Percentiles rank a stretch among this genome's conserved stretches.
Conservation (phyloP, 2,329 filamentous ascomycete species). For the Lecanoromycetidae sp. region DNA sequence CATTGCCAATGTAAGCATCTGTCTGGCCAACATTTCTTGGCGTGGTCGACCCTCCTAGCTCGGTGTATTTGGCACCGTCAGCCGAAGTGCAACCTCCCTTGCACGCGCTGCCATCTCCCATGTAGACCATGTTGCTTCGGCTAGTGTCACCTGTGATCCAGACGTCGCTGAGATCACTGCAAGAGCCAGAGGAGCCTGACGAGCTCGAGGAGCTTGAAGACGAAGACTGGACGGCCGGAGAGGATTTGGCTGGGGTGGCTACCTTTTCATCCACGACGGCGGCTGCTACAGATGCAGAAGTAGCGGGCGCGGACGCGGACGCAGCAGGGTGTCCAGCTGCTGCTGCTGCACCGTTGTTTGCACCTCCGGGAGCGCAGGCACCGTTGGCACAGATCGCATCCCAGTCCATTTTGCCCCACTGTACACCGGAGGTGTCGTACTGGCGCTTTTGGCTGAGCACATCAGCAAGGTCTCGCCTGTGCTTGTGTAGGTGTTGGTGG, state of each 20-base stretch:
- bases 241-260: background rate
- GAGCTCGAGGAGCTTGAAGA: background rate
- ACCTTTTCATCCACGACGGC: too few species aligned
- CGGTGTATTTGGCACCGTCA: background rate
- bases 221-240: background rate
- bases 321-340: background rate
- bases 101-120: slow-evolving; percentile 7
- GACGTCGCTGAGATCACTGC: slow-evolving; percentile 6
- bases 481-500: slow-evolving; percentile 11
- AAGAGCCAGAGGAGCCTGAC: background rate
- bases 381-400: background rate
- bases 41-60: slow-evolving; percentile 1
- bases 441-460: slow-evolving; percentile 4
- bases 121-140: slow-evolving; percentile 1
- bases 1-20: slow-evolving; percentile 10
- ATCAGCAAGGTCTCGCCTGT: slow-evolving; percentile 11
- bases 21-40: slow-evolving; percentile 3
- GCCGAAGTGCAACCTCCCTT: slow-evolving; percentile 6
- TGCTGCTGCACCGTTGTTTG: background rate
- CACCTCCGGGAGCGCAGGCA: background rate
- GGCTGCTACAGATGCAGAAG: too few species aligned
- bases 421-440: background rate
- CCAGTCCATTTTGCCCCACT: slow-evolving; percentile 9
- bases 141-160: slow-evolving; percentile 4
- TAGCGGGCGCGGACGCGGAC: too few species aligned